A percentile compares a stretch with the other conserved stretches of the same genome.
phyloP scores from a whole-genome alignment of 257 asterid genomes.

The Petunia axillaris region DNA sequence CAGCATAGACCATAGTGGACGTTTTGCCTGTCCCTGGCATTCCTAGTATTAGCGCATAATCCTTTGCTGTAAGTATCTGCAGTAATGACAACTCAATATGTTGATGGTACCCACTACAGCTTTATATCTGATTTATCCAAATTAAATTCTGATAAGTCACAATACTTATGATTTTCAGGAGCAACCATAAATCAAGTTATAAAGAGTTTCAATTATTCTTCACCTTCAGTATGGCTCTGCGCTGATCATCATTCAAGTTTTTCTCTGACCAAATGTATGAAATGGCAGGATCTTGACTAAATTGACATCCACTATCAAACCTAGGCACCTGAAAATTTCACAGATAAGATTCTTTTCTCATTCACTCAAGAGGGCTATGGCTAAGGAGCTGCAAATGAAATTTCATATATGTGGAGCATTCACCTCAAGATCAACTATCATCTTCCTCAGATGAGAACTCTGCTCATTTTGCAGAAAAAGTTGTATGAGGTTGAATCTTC shows the following conservation, averaged over 20 bases:
- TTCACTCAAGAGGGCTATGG: conserved; percentile 8
- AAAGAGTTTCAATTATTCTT: conserved; percentile 19
- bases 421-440: conserved; percentile 94
- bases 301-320: conserved; percentile 85
- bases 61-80: conserved; percentile 93
- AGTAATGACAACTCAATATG: conserved; percentile 19
- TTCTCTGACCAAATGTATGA: conserved; percentile 80
- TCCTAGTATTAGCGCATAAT: conserved; percentile 91
- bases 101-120: conserved; percentile 8
- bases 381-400: conserved; percentile 9
- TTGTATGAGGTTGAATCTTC: conserved; percentile 90
- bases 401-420: conserved; percentile 27
- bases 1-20: conserved; percentile 97
- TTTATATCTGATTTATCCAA: conserved; percentile 7
- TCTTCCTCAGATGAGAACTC: conserved; percentile 73
- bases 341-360: conserved; percentile 3
- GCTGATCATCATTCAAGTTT: conserved; percentile 90
- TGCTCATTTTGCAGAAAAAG: conserved; percentile 74
- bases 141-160: conserved; percentile 4
- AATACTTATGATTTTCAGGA: neutral
- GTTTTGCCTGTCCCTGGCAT: conserved; percentile 99
- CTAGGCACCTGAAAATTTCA: conserved; percentile 64
- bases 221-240: conserved; percentile 93
- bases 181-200: conserved; percentile 4
- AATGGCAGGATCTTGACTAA: conserved; percentile 95